phyloP scores from a whole-genome alignment of 805 yeast species.

The Starmerella apis region DNA sequence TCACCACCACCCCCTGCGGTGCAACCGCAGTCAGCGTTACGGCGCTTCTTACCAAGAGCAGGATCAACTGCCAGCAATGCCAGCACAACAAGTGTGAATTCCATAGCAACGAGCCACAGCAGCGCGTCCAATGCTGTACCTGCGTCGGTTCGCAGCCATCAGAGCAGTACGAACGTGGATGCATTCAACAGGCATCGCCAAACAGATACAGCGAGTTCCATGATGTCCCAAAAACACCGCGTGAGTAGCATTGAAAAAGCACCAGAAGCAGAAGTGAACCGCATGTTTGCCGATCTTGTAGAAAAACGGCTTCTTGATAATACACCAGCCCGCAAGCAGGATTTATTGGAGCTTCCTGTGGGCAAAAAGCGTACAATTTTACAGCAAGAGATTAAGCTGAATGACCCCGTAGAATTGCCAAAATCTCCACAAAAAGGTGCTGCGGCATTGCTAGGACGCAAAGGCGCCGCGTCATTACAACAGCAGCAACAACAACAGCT shows the following conservation, averaged over 20 bases:
- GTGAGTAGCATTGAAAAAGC: slow-evolving; percentile 9
- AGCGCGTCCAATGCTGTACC: not conserved
- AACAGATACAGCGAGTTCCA: not conserved
- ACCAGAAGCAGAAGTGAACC: slow-evolving; percentile 13
- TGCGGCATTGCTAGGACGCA: slow-evolving; percentile 13
- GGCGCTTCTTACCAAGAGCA: slow-evolving; percentile 16
- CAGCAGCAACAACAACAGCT: not conserved
- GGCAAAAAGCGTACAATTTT: slow-evolving; percentile 13
- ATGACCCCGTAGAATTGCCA: not conserved
- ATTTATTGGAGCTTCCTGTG: slow-evolving; percentile 9
- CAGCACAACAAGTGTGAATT: slow-evolving; percentile 10
- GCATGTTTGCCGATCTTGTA: slow-evolving; percentile 12
- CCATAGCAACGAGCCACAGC: not conserved
- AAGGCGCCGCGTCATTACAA: not conserved
- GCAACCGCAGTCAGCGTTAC: slow-evolving; percentile 11
- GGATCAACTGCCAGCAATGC: slow-evolving; percentile 17
- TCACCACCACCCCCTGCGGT: slow-evolving; percentile 1
- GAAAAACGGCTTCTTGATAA: not conserved
- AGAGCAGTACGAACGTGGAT: slow-evolving; percentile 3
- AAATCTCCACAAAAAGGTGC: not conserved
- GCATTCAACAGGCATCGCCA: not conserved
- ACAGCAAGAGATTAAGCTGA: slow-evolving; percentile 13
- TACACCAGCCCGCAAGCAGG: slow-evolving; percentile 8
- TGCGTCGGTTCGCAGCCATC: not conserved
- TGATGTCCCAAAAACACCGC: slow-evolving; percentile 2